phyloP scores from a whole-genome alignment of 2,329 filamentous ascomycete species.

The Teratosphaeria viscida region DNA sequence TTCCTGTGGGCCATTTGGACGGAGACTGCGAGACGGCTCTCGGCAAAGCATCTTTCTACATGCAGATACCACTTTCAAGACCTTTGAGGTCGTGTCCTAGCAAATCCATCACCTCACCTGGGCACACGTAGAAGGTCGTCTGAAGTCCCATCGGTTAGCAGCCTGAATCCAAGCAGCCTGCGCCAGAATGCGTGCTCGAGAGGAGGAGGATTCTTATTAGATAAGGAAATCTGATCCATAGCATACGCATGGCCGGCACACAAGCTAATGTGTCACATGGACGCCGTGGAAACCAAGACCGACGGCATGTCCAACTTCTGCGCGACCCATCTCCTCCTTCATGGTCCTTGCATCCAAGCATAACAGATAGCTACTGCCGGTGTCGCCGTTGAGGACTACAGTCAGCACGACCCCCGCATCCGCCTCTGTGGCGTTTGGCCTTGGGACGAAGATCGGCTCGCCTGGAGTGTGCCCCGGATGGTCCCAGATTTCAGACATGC shows the following conservation, averaged over 20 bases:
- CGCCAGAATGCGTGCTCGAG: too few species aligned
- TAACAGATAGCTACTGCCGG: conserved; percentile 52
- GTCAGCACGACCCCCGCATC: conserved; percentile 54
- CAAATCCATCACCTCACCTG: too few species aligned
- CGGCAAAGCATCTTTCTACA: too few species aligned
- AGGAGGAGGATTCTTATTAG: not conserved
- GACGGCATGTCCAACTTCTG: conserved; percentile 51
- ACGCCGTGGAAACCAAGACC: conserved; percentile 45
- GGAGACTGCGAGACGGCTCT: too few species aligned
- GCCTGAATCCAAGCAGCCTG: too few species aligned
- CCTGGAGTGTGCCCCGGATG: conserved; percentile 53
- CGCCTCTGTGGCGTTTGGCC: conserved; percentile 41
- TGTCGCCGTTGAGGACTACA: conserved; percentile 54
- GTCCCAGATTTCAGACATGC: conserved; percentile 47
- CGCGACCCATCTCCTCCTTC: conserved; percentile 53
- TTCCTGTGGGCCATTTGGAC: too few species aligned
- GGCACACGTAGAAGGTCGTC: too few species aligned
- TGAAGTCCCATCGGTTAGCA: too few species aligned
- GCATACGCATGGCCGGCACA: too few species aligned
- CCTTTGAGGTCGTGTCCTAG: too few species aligned
- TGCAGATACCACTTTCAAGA: too few species aligned
- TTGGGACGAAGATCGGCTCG: conserved; percentile 57
- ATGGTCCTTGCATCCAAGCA: conserved; percentile 54
- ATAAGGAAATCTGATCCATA: too few species aligned
- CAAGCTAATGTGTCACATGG: not conserved